Evolutionary conservation across 148 eudicot genomes (phyloP).

Genomic region (Heliamphora exappendiculata): DNA sequence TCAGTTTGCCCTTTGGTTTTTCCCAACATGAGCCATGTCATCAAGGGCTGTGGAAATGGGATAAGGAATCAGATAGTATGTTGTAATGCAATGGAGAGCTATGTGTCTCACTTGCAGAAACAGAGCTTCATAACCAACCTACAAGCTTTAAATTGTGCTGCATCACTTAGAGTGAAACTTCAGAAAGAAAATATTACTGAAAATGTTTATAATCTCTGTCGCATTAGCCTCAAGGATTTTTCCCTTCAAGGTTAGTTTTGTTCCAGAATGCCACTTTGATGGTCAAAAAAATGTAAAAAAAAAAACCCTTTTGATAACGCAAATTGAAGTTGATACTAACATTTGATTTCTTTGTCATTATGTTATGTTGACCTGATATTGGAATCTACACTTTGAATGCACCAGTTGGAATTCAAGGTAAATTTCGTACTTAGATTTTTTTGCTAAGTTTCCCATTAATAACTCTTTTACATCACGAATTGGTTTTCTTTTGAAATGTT

Average conservation of each 20-base stretch:
- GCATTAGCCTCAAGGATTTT: constrained; percentile 84
- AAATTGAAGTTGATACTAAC: constrained; percentile 14
- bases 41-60: constrained; percentile 44
- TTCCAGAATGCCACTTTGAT: constrained; percentile 2
- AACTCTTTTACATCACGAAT: background rate
- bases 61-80: constrained; percentile 48
- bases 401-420: constrained; percentile 79
- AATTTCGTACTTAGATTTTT: constrained; percentile 3
- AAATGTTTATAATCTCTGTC: constrained; percentile 72
- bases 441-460: background rate
- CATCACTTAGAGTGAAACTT: constrained; percentile 69
- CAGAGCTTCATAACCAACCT: constrained; percentile 91
- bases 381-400: constrained; percentile 19
- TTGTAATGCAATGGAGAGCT: constrained; percentile 59
- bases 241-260: constrained; percentile 76
- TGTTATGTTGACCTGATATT: constrained; percentile 21
- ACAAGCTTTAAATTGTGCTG: constrained; percentile 96
- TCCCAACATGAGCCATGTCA: constrained; percentile 50
- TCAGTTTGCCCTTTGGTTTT: constrained; percentile 86
- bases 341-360: constrained; percentile 10
- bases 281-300: no score
- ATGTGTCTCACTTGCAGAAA: constrained; percentile 74
- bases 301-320: background rate
- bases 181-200: constrained; percentile 65
- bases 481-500: background rate